These are phyloP conservation scores for Galium porrigens DNA, from an alignment of 305 asterid species.

Conservation along the genomic window DNA sequence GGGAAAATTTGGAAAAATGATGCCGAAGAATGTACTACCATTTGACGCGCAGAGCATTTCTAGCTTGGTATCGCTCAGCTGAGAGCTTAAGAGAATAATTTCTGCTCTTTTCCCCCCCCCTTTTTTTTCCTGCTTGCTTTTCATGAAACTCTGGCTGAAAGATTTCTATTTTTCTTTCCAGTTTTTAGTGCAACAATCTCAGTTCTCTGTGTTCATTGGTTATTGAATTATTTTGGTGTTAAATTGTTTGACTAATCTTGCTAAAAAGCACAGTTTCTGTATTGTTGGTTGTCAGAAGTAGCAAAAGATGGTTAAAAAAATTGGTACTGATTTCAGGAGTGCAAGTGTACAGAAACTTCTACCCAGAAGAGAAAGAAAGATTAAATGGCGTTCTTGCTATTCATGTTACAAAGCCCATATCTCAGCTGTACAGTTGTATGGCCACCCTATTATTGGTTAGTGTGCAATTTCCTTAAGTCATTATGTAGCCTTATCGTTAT, in stretches of 20 bases:
- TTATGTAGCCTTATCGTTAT: background rate
- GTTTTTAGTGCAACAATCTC: background rate
- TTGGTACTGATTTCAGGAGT: slow-evolving; percentile 37
- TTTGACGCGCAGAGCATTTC: background rate
- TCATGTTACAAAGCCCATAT: slow-evolving; percentile 26
- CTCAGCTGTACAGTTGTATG: slow-evolving; percentile 34
- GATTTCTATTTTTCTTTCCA: background rate
- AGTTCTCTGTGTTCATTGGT: background rate
- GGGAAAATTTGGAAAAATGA: background rate
- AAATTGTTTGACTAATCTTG: background rate
- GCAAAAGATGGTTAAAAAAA: background rate
- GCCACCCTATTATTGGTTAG: slow-evolving; percentile 53
- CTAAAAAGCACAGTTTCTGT: background rate
- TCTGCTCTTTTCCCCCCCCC: background rate
- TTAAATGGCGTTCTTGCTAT: slow-evolving; percentile 66
- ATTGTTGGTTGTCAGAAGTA: background rate
- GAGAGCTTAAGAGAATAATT: background rate
- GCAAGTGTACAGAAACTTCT: slow-evolving; percentile 57
- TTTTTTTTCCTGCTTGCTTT: background rate
- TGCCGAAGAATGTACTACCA: background rate
- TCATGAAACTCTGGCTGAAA: background rate
- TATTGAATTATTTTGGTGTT: background rate
- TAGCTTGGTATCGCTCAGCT: background rate
- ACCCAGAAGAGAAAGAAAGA: slow-evolving; percentile 65
- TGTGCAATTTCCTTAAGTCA: slow-evolving; percentile 13